A percentile compares a stretch with the other conserved stretches of the same genome.
phyloP scores from a whole-genome alignment of 2,329 filamentous ascomycete genomes.

The Curvularia sp. region DNA sequence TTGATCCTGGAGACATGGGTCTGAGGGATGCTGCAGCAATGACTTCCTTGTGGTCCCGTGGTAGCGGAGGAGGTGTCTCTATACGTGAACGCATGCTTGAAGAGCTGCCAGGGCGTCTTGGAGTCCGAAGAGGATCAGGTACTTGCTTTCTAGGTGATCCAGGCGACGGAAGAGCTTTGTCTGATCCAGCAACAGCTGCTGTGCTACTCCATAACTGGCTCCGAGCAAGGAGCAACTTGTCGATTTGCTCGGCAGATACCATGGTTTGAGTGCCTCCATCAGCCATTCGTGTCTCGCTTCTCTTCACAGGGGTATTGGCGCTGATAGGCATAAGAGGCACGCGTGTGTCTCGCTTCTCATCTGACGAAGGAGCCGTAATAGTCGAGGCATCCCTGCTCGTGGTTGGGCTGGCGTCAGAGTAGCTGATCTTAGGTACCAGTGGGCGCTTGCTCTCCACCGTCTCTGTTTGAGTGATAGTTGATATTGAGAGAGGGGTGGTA shows the following conservation, averaged over 20 bases:
- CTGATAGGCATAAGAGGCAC: constrained; percentile 36
- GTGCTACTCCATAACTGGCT: constrained; percentile 38
- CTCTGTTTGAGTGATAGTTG: constrained; percentile 27
- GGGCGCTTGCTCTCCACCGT: constrained; percentile 23
- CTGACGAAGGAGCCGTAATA: constrained; percentile 7
- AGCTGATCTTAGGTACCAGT: constrained; percentile 45
- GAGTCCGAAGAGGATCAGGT: constrained; percentile 40
- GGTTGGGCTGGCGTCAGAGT: constrained; percentile 55
- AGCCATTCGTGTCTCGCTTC: constrained; percentile 52
- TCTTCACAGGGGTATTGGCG: constrained; percentile 35
- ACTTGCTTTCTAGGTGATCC: constrained; percentile 45
- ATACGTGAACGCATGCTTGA: constrained; percentile 66
- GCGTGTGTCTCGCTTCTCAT: constrained; percentile 25
- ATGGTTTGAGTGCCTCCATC: constrained; percentile 84
- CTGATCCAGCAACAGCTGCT: constrained; percentile 38
- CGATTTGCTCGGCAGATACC: constrained; percentile 81
- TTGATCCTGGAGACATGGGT: constrained; percentile 55
- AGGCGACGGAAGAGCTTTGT: constrained; percentile 42
- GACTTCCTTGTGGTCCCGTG: constrained; percentile 79
- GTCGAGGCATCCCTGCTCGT: constrained; percentile 50
- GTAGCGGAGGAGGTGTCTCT: constrained; percentile 72
- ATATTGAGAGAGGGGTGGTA: constrained; percentile 18
- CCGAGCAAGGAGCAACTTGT: constrained; percentile 72
- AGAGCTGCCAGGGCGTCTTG: constrained; percentile 73
- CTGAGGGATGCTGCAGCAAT: constrained; percentile 79